Evolutionary conservation across 1,284 basidiomycete genomes (phyloP).

Genomic region (Kwoniella shivajii): DNA sequence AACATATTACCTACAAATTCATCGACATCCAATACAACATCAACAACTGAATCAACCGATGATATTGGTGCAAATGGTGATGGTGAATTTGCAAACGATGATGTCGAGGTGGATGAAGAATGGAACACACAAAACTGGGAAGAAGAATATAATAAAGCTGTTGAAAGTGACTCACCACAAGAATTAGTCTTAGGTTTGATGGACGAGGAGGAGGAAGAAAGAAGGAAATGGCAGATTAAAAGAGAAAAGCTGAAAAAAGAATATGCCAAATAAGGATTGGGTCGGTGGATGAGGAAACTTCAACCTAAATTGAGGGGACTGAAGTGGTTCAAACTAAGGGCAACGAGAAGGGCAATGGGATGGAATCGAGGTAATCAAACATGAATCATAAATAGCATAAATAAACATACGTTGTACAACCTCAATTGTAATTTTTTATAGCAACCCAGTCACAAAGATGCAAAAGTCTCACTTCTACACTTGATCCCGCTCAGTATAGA

Average conservation of each 20-base stretch:
- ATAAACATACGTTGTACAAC: no score
- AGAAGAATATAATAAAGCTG: conserved; percentile 49
- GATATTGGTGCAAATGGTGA: conserved; percentile 21
- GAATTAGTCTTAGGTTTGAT: conserved; percentile 52
- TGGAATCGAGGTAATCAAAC: no score
- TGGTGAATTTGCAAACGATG: conserved; percentile 12
- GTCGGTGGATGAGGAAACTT: no score
- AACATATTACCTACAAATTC: conserved; percentile 25
- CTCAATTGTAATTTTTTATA: no score
- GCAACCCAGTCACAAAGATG: no score
- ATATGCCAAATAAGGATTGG: conserved; percentile 9
- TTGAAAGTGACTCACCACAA: conserved; percentile 51
- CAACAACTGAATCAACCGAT: conserved; percentile 23
- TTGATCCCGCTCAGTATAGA: no score
- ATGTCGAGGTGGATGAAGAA: no score
- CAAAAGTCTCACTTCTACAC: no score
- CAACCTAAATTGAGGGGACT: no score
- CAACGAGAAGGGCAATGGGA: no score
- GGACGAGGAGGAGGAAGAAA: conserved; percentile 53
- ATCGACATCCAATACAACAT: not conserved
- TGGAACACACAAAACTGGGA: conserved; percentile 48
- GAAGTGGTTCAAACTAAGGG: no score
- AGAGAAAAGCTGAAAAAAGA: conserved; percentile 18
- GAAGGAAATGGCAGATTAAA: conserved; percentile 33
- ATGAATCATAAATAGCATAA: no score